Evolutionary conservation across 2,329 filamentous ascomycete genomes (phyloP), one percentile per base, ranked within the genome.

Genomic region (Xylaria sp.): DNA sequence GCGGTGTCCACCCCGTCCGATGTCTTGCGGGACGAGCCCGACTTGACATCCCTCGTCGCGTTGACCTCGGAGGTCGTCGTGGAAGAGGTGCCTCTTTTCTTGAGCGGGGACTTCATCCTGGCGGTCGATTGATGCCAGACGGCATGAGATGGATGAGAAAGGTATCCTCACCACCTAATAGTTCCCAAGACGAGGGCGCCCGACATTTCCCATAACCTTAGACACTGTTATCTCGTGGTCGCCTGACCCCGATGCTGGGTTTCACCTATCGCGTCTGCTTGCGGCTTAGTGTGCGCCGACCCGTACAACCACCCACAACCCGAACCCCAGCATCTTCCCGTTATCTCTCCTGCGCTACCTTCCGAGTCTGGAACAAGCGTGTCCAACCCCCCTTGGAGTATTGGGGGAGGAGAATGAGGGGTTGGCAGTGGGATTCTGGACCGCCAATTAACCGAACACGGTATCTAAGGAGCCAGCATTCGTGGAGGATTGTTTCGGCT

Each of bases 11-110:
- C 52, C 13, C 41, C 34, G 9, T 38, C 39, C 8, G 55, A 44
- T 49, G 66, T 64, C 53, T 65, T 63, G n/a, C 53, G 51, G 4
- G 50, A 59, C 17, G 54, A 52, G 13, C 52, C 54, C 7, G 47
- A 47, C 2, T 44, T 57, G 22, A 22, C 50, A 6, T 57, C 50
- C 13, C 59, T 54, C 41, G 51, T 44, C 38, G 56, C 54, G n/a
- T 38, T 58, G 41, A 59, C 60, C 44, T 60, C 59, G 29, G 55
- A 47, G n/a, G 55, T 51, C 2, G 52, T 37, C n/a, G 38, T 50
- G 34, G 50, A 20, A 37, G 55, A 52, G 45, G 37, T 39, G 39
- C 45, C 55, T 26, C 37, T 29, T 54, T 26, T 29, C 24, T 50
- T 54, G 24, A 54, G 54, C n/a, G 50, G 22, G 39, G 54, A 61